A percentile compares a stretch with the other conserved stretches of the same genome.
Conservation (phyloP, 1,139 yeast genomes). For the Torulaspora pretoriensis region DNA sequence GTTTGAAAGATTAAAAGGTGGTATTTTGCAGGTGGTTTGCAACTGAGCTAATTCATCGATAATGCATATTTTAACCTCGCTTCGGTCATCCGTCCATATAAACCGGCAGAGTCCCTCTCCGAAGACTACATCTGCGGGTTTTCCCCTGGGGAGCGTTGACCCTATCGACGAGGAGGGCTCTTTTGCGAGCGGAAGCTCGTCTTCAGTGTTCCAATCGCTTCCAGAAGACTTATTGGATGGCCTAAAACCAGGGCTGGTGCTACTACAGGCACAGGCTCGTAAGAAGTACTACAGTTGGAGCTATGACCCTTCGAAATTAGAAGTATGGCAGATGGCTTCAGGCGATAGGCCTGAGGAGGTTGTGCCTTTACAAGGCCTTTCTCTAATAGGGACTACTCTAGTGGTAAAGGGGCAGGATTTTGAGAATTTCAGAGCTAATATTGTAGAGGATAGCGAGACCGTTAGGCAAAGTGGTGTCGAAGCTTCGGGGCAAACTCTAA, state of each 20-base stretch:
- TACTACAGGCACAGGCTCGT: constrained; percentile 18
- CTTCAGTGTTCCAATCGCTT: constrained; percentile 13
- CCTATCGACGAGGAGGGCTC: neutral
- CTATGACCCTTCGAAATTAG: constrained; percentile 9
- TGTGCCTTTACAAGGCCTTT: constrained; percentile 9
- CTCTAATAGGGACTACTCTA: constrained; percentile 10
- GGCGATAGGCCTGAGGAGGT: constrained; percentile 7
- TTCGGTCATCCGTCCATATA: constrained; percentile 6
- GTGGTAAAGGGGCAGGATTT: constrained; percentile 10
- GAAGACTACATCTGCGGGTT: neutral
- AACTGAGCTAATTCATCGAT: neutral
- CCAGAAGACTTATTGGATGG: constrained; percentile 17
- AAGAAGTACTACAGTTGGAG: constrained; percentile 20
- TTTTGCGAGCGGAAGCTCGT: neutral
- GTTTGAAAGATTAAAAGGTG: neutral
- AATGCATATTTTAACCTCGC: constrained; percentile 7
- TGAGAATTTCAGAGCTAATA: constrained; percentile 5
- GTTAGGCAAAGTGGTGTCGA: constrained; percentile 11
- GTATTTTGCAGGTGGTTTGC: neutral
- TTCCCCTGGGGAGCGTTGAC: neutral
- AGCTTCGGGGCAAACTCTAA: constrained; percentile 8
- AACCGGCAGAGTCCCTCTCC: constrained; percentile 5
- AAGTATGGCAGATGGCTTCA: constrained; percentile 12
- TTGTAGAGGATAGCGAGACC: constrained; percentile 13
- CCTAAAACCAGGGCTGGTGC: constrained; percentile 18